phyloP scores from a whole-genome alignment of 202 grass and related monocot genomes.

The Alloteropsis angusta region DNA sequence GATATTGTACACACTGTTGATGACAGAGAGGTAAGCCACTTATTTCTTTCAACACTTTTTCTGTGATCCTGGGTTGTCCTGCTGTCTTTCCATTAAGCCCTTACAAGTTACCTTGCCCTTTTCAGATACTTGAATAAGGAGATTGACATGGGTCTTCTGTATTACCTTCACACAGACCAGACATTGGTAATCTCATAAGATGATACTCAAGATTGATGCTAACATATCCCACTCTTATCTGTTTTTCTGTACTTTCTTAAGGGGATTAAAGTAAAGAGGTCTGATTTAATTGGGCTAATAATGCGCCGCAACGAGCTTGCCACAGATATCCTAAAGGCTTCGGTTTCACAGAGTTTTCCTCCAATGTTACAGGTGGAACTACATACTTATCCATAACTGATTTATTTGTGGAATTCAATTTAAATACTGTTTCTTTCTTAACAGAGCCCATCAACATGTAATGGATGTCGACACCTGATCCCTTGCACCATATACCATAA shows the following conservation, averaged over 20 bases:
- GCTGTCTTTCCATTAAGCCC: slow-evolving; percentile 25
- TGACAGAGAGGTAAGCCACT: slow-evolving; percentile 69
- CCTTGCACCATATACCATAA: slow-evolving; percentile 82
- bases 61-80: slow-evolving; percentile 11
- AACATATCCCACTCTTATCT: slow-evolving; percentile 13
- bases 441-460: slow-evolving; percentile 72
- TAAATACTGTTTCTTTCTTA: slow-evolving; percentile 1
- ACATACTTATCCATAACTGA: slow-evolving; percentile 9
- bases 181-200: slow-evolving; percentile 59
- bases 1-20: slow-evolving; percentile 89
- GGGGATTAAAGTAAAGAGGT: slow-evolving; percentile 82
- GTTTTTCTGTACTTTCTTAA: slow-evolving; percentile 30
- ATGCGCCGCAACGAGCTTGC: slow-evolving; percentile 95
- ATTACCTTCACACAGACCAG: slow-evolving; percentile 88
- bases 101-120: slow-evolving; percentile 19
- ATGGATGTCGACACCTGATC: slow-evolving; percentile 63
- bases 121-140: slow-evolving; percentile 79
- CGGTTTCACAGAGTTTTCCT: slow-evolving; percentile 55
- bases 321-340: slow-evolving; percentile 83
- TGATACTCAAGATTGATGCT: slow-evolving; percentile 18
- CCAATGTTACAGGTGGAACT: slow-evolving; percentile 71
- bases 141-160: slow-evolving; percentile 81
- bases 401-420: slow-evolving; percentile 23
- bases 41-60: slow-evolving; percentile 14
- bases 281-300: slow-evolving; percentile 80